Evolutionary conservation across 352 stramenopile genomes (phyloP).

Genomic region (Phytopythium boreale): DNA sequence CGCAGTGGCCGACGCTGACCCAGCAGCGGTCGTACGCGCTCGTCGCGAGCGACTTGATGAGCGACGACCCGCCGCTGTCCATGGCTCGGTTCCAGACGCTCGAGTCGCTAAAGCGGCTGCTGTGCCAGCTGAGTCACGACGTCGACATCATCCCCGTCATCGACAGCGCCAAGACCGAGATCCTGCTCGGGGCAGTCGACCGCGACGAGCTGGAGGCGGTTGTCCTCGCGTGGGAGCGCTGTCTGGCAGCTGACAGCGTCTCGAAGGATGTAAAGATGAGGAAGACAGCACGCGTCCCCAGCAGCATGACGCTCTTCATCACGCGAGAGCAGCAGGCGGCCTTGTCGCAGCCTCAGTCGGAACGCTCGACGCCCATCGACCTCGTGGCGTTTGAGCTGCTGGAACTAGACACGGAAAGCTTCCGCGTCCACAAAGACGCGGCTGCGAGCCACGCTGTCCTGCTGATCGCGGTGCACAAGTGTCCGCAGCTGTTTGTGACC

Average conservation of each 20-base stretch:
- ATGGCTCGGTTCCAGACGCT: slow-evolving; percentile 54
- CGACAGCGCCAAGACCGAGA: slow-evolving; percentile 52
- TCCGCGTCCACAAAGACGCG: slow-evolving; percentile 66
- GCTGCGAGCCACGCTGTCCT: slow-evolving; percentile 71
- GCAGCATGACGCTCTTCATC: slow-evolving; percentile 2
- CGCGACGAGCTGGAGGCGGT: slow-evolving; percentile 63
- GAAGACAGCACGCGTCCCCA: not conserved
- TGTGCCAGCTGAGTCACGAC: slow-evolving; percentile 24
- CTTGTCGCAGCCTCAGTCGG: slow-evolving; percentile 33
- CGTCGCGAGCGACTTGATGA: slow-evolving; percentile 70
- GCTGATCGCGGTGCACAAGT: slow-evolving; percentile 81
- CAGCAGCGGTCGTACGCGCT: slow-evolving; percentile 78
- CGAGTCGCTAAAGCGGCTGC: slow-evolving; percentile 37
- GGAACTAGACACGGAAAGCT: slow-evolving; percentile 58
- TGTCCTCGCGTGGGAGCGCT: slow-evolving; percentile 55
- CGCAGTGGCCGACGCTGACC: slow-evolving; percentile 75
- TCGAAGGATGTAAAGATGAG: slow-evolving; percentile 3
- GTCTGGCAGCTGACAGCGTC: slow-evolving; percentile 15
- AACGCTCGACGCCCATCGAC: slow-evolving; percentile 33
- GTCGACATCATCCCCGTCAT: slow-evolving; percentile 65
- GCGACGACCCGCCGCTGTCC: slow-evolving; percentile 36
- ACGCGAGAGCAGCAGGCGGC: slow-evolving; percentile 16
- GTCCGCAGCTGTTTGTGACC: slow-evolving; percentile 69
- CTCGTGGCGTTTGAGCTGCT: slow-evolving; percentile 59
- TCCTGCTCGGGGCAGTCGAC: slow-evolving; percentile 60